Percentiles rank a stretch among this genome's conserved stretches.
These are phyloP conservation scores for Neospermospora avenae DNA, from an alignment of 2,329 filamentous ascomycete genomes.

Conservation along the genomic window DNA sequence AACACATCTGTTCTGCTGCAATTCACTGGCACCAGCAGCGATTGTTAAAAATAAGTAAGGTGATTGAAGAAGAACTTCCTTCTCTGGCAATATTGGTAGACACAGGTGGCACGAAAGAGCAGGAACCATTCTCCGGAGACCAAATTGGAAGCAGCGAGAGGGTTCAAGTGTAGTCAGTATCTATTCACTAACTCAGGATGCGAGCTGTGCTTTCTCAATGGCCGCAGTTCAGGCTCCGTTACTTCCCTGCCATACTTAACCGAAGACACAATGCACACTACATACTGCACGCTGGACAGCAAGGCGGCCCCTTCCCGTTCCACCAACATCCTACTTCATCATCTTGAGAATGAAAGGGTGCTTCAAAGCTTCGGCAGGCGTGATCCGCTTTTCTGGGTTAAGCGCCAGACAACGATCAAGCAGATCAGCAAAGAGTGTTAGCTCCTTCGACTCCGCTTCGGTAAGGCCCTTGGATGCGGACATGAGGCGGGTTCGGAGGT, in stretches of 20 bases:
- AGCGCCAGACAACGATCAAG: conserved; percentile 84
- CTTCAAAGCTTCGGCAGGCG: conserved; percentile 77
- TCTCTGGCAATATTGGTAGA: too few species aligned
- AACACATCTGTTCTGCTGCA: too few species aligned
- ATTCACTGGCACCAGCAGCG: too few species aligned
- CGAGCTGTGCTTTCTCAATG: neutral
- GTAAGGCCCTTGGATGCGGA: conserved; percentile 71
- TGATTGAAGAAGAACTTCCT: too few species aligned
- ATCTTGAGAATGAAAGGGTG: conserved; percentile 72
- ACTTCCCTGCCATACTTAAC: too few species aligned
- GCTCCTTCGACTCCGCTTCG: conserved; percentile 70
- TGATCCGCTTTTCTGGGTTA: conserved; percentile 90
- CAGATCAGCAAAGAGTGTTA: conserved; percentile 81
- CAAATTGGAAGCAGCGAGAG: neutral
- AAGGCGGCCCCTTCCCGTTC: neutral
- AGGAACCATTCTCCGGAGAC: neutral
- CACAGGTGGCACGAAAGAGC: too few species aligned
- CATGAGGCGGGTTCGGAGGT: conserved; percentile 76
- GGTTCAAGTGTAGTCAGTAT: neutral
- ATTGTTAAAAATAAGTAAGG: too few species aligned
- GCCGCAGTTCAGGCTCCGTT: too few species aligned
- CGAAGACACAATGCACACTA: neutral
- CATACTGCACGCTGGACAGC: neutral
- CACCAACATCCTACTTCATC: conserved; percentile 16
- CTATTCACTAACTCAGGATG: neutral